Base-by-base conservation (phyloP, 225 moss, liverwort and hornwort species). In the Takakia lepidozioides region DNA sequence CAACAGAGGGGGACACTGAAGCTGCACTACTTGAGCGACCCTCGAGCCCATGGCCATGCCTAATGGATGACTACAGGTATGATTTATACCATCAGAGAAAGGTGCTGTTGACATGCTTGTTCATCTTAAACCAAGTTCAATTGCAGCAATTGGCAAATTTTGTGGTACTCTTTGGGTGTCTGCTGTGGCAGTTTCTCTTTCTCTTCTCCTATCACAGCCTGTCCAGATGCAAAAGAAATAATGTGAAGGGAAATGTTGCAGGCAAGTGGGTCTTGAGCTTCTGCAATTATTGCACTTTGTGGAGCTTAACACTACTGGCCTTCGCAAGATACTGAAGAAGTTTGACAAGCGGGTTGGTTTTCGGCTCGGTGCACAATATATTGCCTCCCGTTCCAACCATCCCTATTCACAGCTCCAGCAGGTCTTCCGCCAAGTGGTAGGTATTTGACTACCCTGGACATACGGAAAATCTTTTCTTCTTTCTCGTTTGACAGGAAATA, bases 361-460 rank as follows among this genome's bases (percentile, higher is more conserved):
- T 46, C 61, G 73, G 43, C 83, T 98, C 23, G 87, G 90, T 21
- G 75, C 80, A 54, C 90, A 91, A 14, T 98, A 98, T 57, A 87
- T 98, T 23, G 55, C 81, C 20, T 80, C 95, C 17, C 80, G 95
- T 44, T 78, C 95, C 38, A 98, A 98, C 51, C 95, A 98, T 69
- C 95, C 95, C 1, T 98, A 85, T 63, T 98, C 95, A 25, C 95
- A 98, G 62, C 80, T 98, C 30, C 90, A 98, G 29, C 91, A 87
- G 62, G 83, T 98, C 45, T 87, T 98, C 57, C 90, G 82, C 50
- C 60, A 61, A 54, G 87, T 91, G 75, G 95, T 98, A 68, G 52
- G 80, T 60, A n/a, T n/a, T n/a, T n/a, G n/a, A n/a, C 27, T 21
- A 1, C 19, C 7, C 28, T 32, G 32, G 11, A 11, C 32, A 32